Evolutionary conservation across 257 asterid genomes (phyloP).

Genomic region (Pogostemon cablin): DNA sequence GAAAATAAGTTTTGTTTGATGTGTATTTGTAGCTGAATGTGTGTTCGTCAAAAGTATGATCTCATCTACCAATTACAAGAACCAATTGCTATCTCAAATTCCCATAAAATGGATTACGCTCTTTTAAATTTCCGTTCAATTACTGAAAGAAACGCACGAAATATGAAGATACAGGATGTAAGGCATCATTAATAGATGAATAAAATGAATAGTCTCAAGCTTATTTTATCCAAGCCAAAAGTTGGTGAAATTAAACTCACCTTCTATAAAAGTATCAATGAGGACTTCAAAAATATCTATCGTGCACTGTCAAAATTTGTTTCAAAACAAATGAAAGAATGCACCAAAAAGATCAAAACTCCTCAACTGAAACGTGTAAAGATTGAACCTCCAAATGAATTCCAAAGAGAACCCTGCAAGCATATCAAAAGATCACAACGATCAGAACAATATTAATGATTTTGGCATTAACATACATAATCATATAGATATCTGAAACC

Average conservation of each 20-base stretch:
- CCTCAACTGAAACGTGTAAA: conserved; percentile 31
- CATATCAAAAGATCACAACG: conserved; percentile 23
- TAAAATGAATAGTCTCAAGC: conserved; percentile 28
- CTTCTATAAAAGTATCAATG: conserved; percentile 38
- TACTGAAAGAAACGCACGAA: neutral
- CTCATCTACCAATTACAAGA: too few relatives aligned
- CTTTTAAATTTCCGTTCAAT: neutral
- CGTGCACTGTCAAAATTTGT: conserved; percentile 37
- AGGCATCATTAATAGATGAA: conserved; percentile 8
- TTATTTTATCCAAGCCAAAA: conserved; percentile 32
- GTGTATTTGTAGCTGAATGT: too few relatives aligned
- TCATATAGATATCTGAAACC: neutral
- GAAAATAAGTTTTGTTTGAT: too few relatives aligned
- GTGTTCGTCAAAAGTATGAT: too few relatives aligned
- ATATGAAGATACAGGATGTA: neutral
- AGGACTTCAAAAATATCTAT: conserved; percentile 31
- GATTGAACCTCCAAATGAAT: conserved; percentile 33
- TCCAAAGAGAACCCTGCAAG: conserved; percentile 42
- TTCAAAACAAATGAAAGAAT: conserved; percentile 38
- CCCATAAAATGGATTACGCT: too few relatives aligned
- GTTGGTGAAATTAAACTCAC: conserved; percentile 35
- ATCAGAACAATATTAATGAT: conserved; percentile 18
- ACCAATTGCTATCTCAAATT: too few relatives aligned
- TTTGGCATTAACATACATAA: conserved; percentile 5
- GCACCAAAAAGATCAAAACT: conserved; percentile 36